Evolutionary conservation across 768 basidiomycete genomes (phyloP).

Genomic region (Goffeauzyma gilvescens): DNA sequence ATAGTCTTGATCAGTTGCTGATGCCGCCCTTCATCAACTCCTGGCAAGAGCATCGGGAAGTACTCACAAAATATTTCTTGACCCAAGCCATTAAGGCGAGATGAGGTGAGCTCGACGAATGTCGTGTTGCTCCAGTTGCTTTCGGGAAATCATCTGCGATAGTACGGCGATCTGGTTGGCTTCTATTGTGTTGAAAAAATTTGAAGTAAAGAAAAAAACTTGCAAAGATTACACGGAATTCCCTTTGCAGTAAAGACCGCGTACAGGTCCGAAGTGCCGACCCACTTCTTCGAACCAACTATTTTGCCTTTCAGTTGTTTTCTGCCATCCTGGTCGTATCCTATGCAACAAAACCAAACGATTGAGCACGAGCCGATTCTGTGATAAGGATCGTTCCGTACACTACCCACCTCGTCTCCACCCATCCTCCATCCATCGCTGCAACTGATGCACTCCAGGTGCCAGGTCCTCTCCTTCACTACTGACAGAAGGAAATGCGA

Average conservation of each 20-base stretch:
- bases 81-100: constrained; percentile 51
- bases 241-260: constrained; percentile 59
- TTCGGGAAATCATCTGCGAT: constrained; percentile 27
- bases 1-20: constrained; percentile 5
- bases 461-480: constrained; percentile 33
- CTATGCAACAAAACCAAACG: constrained; percentile 27
- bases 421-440: constrained; percentile 60
- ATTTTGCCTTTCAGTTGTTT: constrained; percentile 41
- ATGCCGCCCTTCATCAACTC: too few species aligned
- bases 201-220: neutral
- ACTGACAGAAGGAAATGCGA: constrained; percentile 12
- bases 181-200: constrained; percentile 36
- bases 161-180: constrained; percentile 50
- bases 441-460: constrained; percentile 57
- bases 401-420: constrained; percentile 52
- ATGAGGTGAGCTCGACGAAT: constrained; percentile 32
- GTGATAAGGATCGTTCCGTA: neutral
- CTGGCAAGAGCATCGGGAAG: too few species aligned
- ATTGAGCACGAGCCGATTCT: neutral
- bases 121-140: constrained; percentile 8
- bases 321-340: constrained; percentile 56
- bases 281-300: constrained; percentile 48
- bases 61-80: constrained; percentile 24
- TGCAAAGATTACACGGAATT: constrained; percentile 49
- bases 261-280: constrained; percentile 68